Conservation (phyloP, 2,329 filamentous ascomycete genomes). For the Apiospora saccharicola region DNA sequence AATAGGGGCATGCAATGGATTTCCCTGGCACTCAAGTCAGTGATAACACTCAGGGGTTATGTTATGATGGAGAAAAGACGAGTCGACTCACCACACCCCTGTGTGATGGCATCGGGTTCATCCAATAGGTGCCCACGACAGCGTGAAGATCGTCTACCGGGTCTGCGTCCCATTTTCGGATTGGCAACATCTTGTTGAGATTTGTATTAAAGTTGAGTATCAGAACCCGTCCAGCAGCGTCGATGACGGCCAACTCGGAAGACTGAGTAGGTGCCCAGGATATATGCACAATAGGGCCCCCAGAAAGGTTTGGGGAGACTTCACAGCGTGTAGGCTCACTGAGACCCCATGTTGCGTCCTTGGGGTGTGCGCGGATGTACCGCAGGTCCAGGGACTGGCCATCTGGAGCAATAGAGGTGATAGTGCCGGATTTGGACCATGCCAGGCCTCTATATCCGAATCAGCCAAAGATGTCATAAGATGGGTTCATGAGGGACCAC, state of each 20-base stretch:
- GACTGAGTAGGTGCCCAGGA: slow-evolving; percentile 78
- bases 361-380: slow-evolving; percentile 72
- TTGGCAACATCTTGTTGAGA: slow-evolving; percentile 74
- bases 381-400: slow-evolving; percentile 75
- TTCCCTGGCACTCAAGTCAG: slow-evolving; percentile 46
- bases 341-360: slow-evolving; percentile 77
- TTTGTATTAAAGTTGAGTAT: slow-evolving; percentile 76
- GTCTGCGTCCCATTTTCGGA: slow-evolving; percentile 71
- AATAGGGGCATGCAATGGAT: slow-evolving; percentile 66
- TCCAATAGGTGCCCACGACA: slow-evolving; percentile 87
- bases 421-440: slow-evolving; percentile 88
- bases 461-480: slow-evolving; percentile 31
- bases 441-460: slow-evolving; percentile 66
- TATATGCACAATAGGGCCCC: slow-evolving; percentile 77
- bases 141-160: slow-evolving; percentile 76
- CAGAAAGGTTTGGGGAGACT: slow-evolving; percentile 68
- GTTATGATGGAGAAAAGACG: slow-evolving; percentile 40
- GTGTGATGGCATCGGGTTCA: slow-evolving; percentile 64
- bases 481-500: slow-evolving; percentile 37
- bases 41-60: not conserved
- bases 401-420: slow-evolving; percentile 80
- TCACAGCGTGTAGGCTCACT: slow-evolving; percentile 72
- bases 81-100: slow-evolving; percentile 29
- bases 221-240: slow-evolving; percentile 78
- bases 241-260: slow-evolving; percentile 83